Evolutionary conservation across 352 stramenopile genomes (phyloP).

Genomic region (Thalassiosira allenii): DNA sequence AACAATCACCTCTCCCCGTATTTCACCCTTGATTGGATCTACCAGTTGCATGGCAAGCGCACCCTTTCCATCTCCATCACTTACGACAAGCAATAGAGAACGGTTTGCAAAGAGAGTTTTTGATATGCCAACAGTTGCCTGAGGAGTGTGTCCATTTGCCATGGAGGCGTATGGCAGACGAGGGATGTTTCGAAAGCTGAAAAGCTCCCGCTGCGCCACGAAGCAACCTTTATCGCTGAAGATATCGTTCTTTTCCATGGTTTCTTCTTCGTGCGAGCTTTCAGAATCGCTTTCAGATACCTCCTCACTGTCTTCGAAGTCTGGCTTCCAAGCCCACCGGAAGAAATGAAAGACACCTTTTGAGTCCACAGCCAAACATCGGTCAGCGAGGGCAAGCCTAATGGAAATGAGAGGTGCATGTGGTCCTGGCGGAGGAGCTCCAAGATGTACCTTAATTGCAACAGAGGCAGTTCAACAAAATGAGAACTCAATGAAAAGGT

Average conservation of each 20-base stretch:
- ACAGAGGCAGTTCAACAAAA: no score
- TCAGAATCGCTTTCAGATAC: conserved; percentile 60
- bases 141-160: conserved; percentile 22
- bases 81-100: conserved; percentile 83
- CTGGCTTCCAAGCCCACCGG: conserved; percentile 83
- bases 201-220: conserved; percentile 83
- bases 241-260: conserved; percentile 29
- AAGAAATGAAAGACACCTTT: conserved; percentile 87
- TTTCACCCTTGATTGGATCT: conserved; percentile 80
- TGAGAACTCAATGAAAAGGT: background rate
- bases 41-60: conserved; percentile 84
- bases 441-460: conserved; percentile 75
- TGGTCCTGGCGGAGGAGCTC: conserved; percentile 81
- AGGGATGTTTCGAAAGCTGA: conserved; percentile 83
- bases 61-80: conserved; percentile 82
- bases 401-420: conserved; percentile 81
- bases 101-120: conserved; percentile 85
- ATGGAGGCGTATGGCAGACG: conserved; percentile 70
- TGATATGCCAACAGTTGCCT: conserved; percentile 75
- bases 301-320: conserved; percentile 60
- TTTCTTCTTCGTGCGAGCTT: conserved; percentile 39
- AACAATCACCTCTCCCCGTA: conserved; percentile 82
- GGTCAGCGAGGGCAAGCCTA: conserved; percentile 76
- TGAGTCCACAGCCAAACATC: conserved; percentile 82
- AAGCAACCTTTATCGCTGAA: conserved; percentile 84